Base-by-base conservation (phyloP, 1,284 basidiomycete genomes). In the Cutaneotrichosporon dermatis region DNA sequence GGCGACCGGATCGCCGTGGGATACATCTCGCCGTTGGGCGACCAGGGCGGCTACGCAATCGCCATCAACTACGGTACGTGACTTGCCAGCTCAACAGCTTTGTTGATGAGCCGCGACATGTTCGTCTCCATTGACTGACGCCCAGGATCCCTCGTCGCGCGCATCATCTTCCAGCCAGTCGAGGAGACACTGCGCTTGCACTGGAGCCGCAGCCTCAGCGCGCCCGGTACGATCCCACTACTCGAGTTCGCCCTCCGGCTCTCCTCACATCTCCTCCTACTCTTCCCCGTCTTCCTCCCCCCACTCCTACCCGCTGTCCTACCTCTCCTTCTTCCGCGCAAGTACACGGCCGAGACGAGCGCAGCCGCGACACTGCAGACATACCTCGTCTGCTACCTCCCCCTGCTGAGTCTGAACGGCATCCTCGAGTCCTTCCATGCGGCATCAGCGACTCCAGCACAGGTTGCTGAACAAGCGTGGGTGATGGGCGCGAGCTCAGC, bases 21-120 rank as follows among this genome's bases (percentile, higher is more conserved):
- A 0, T 84, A 83, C 67, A 85, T 92, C 64, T 90, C 90, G 60
- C 86, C 88, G 10, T 78, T 94, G 46, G 81, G 86, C 54, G 88
- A 93, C 73, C 92, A 96, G 77, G 93, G 90, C 10, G 93, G 91
- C 3, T 97, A 96, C 74, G 93, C 93, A 0, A 82, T 97, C 10
- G 94, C 94, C 10, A 88, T 89, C 48, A 96, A 96, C 77, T 97
- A 97, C 71, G 93, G 92, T 90, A 51, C 16, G 62, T 51, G 6
- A 4, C 16, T 13, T 37, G 4, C 9, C 36, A n/a, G 15, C 37
- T 41, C 34, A 9, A 6, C 33, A 34, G 11, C 45, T 34, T 25
- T 25, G 25, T 25, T 25, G 25, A 25, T 25, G 75, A 88, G 92
- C 64, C 79, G 82, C 55, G 85, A 88, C 1, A 88, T 90, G 81